These are phyloP conservation scores for Raffaelea ambrosiae DNA, from an alignment of 2,329 filamentous ascomycete species.

Conservation along the genomic window DNA sequence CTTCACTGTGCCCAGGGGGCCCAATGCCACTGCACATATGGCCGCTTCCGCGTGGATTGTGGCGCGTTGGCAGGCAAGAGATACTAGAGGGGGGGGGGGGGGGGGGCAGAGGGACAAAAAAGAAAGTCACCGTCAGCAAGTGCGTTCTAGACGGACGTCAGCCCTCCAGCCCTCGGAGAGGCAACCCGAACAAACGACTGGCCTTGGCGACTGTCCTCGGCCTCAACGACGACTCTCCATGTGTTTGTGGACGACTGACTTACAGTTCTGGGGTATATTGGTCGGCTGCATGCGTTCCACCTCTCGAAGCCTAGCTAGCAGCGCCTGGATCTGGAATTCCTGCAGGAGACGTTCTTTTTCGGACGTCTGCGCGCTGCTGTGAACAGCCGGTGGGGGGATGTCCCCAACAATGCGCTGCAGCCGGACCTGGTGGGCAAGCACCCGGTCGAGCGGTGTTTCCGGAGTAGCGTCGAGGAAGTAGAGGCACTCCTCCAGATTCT, in stretches of 20 bases:
- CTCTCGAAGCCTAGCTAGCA: neutral
- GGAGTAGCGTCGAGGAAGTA: conserved; percentile 24
- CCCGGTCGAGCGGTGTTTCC: conserved; percentile 4
- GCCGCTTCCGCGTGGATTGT: conserved; percentile 3
- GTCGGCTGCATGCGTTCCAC: too few species aligned
- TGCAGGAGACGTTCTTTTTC: neutral
- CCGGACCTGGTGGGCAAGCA: conserved; percentile 8
- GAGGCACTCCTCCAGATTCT: conserved; percentile 49
- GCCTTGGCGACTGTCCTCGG: too few species aligned
- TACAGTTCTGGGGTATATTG: neutral
- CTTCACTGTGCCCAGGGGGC: too few species aligned
- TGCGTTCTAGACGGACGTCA: too few species aligned
- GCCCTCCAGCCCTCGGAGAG: too few species aligned
- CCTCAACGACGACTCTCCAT: too few species aligned
- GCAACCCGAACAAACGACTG: too few species aligned
- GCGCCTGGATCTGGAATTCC: conserved; percentile 4
- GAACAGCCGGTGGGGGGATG: neutral
- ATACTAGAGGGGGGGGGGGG: neutral
- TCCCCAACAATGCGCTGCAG: conserved; percentile 4
- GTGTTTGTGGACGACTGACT: too few species aligned
- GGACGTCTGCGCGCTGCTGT: neutral
- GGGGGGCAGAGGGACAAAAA: too few species aligned
- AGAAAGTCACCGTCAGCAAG: too few species aligned
- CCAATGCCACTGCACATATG: conserved; percentile 1
- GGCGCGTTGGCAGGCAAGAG: conserved; percentile 1